Evolutionary conservation across 2,329 filamentous ascomycete species (phyloP), one percentile per base, ranked within the genome.

Genomic region (Dothideomycetidae sp.): DNA sequence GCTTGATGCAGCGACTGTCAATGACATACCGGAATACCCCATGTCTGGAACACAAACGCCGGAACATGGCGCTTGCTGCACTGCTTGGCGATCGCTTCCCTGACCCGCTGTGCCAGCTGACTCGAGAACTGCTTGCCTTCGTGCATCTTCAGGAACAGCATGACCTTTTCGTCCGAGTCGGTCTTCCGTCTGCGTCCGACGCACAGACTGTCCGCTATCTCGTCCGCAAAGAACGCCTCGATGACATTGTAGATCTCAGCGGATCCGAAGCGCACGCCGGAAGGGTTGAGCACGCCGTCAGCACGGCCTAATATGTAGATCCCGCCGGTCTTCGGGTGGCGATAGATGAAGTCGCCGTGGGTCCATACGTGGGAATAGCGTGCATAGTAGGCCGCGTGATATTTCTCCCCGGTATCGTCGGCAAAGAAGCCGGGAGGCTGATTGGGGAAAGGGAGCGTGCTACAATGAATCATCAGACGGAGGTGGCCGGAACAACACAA

Each of bases 211-310:
- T 90, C 83, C 3, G 66, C 64, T 3, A 90, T 60, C 34, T 67
- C 61, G 11, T 69, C 64, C 0, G 71, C 61, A 44, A 88, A 86
- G 38, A 69, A 62, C 15, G 66, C 60, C 56, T 83, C 78, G 3
- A 86, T 56, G 1, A 86, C 78, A 10, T 68, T 70, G 55, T 90
- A 92, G 21, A 90, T 79, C 55, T 90, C 83, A 1, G 80, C 75
- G 3, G 74, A 80, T 0, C 82, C 83, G 49, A 90, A 92, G 0
- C 82, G 68, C 9, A 90, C 75, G 0, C 82, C 82, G 5, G 70
- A 75, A 0, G 82, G 82, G 51, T 90, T 90, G 36, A 90, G 59
- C 2, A 90, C 81, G 10, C 81, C 82, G 50, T 90, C 82, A 4
- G 67, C 78, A 2, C 81, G 67, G 1, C 80, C 80, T 0, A 82